Base-by-base conservation (phyloP, 192 early-diverging fungal species). In the Geosiphon pyriformis region DNA sequence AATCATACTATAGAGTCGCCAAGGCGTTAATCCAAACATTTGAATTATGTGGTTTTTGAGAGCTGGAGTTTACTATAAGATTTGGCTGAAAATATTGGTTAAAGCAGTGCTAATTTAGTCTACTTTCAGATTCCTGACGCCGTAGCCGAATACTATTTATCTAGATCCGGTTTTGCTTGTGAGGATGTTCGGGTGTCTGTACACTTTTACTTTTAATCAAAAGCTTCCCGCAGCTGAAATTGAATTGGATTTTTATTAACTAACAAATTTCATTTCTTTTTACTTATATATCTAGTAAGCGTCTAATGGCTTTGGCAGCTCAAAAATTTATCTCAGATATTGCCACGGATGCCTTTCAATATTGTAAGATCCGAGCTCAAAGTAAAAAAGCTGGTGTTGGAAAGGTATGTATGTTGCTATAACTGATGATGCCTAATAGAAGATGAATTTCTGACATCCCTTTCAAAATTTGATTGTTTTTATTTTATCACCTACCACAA, bases 71-170 rank as follows among this genome's bases (percentile, higher is more conserved):
- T 46, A 10, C 17, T 46, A 46, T 17, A 46, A 10, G 17, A 10
- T 46, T 46, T 46, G 17, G 6, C 17, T 46, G 17, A 46, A 46
- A 46, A 46, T 10, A 46, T 51, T 17, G 34, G 29, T 29, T 34
- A 1, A 29, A 7, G 26, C n/a, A 0, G 0, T 23, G 10, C 18
- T 7, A 23, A 26, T 29, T 6, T 34, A 26, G 27, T 3, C 27
- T 37, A 49, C 34, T 52, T 42, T 1, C 71, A 91, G 88, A 94
- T 94, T 51, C 94, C 94, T 34, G 95, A 96, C 68, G 88, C 90
- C 26, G 88, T 96, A 12, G 94, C 93, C 11, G 94, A 98, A 70
- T 94, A 98, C 71, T 94, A 94, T 68, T 71, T 94, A 11, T 76
- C 81, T 58, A 74, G 81, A 47, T 84, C 88, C 15, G 92, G 90